Percentiles rank a stretch among this genome's conserved stretches.
Conservation (phyloP, 352 stramenopile genomes). For the Pythium dissimile region DNA sequence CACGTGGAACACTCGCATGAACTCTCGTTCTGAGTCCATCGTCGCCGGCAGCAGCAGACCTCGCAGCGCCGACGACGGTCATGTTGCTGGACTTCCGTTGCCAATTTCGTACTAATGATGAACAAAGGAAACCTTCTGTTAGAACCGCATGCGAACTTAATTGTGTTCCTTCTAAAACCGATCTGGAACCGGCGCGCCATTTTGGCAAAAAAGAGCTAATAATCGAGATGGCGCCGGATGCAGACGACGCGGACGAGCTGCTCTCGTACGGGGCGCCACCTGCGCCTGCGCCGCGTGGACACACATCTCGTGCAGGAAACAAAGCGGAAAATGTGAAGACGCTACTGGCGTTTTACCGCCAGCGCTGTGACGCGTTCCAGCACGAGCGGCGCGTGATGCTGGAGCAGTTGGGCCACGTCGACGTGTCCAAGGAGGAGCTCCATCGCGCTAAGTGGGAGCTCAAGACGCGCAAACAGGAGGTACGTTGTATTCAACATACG, state of each 20-base stretch:
- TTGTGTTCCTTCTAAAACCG: constrained; percentile 3
- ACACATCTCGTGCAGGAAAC: too few relatives aligned
- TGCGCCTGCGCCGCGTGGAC: constrained; percentile 20
- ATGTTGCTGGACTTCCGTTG: too few relatives aligned
- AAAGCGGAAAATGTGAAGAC: constrained; percentile 7
- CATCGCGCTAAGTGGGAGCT: constrained; percentile 78
- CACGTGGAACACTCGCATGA: too few relatives aligned
- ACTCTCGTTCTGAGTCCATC: too few relatives aligned
- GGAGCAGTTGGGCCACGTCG: constrained; percentile 47
- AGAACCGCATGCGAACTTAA: too few relatives aligned
- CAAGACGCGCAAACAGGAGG: constrained; percentile 58
- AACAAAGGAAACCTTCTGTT: too few relatives aligned
- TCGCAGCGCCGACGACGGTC: too few relatives aligned
- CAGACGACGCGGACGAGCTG: constrained; percentile 33
- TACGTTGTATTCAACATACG: constrained; percentile 11
- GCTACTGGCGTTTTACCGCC: constrained; percentile 62
- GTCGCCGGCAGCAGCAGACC: too few relatives aligned
- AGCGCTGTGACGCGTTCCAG: constrained; percentile 66
- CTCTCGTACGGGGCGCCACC: constrained; percentile 54
- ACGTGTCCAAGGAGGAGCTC: constrained; percentile 74
- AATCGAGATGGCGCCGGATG: neutral
- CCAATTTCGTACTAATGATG: too few relatives aligned
- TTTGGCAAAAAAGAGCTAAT: neutral
- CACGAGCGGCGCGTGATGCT: constrained; percentile 50
- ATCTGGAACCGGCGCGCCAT: neutral